Percentiles rank a stretch among this genome's conserved stretches.
Evolutionary conservation across 257 asterid genomes (phyloP).

Genomic region (Solanum microdontum): DNA sequence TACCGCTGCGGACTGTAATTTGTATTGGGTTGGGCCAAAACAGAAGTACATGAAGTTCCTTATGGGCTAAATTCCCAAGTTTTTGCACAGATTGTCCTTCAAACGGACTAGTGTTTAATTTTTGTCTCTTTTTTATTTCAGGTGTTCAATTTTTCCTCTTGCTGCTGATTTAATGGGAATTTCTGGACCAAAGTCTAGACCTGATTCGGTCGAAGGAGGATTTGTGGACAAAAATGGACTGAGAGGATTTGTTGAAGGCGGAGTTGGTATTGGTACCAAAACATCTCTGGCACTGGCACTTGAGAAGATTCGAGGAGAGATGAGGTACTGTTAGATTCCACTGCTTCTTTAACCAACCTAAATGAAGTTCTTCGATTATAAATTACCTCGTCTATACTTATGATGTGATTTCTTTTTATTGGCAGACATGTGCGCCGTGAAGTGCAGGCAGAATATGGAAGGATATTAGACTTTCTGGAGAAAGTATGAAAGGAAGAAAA

Average conservation of each 20-base stretch:
- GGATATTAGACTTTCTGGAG: not conserved
- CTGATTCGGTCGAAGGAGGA: not conserved
- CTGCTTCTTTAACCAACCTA: not conserved
- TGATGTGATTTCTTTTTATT: not conserved
- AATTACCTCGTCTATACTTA: not conserved
- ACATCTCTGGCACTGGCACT: not conserved
- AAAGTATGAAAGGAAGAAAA: not conserved
- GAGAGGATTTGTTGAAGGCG: not conserved
- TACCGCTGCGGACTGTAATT: not conserved
- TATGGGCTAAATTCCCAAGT: not conserved
- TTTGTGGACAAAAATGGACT: not conserved
- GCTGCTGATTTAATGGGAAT: not conserved
- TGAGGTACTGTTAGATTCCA: not conserved
- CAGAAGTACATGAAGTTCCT: not conserved
- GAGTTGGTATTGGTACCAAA: not conserved
- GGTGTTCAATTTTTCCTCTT: not conserved
- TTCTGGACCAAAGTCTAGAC: not conserved
- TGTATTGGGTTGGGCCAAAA: not conserved
- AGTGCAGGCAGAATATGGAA: not conserved
- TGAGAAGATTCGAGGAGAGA: not conserved
- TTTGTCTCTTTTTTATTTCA: not conserved
- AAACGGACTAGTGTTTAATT: not conserved
- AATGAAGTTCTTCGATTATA: not conserved
- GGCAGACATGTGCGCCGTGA: not conserved
- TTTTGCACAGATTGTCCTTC: not conserved